These are phyloP conservation scores for Trypanosoma avium DNA, from an alignment of 208 protist genomes.

Conservation along the genomic window DNA sequence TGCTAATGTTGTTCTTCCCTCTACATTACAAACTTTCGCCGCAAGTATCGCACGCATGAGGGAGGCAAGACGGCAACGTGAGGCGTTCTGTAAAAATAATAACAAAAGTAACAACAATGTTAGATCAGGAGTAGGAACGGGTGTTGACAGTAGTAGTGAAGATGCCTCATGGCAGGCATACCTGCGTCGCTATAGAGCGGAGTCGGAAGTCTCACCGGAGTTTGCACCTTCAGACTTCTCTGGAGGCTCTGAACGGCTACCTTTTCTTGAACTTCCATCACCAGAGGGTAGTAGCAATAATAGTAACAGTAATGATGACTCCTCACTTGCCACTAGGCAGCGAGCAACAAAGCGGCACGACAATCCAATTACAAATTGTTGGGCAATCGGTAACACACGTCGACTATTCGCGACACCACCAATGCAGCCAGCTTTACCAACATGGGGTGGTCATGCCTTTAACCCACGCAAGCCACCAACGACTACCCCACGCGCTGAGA, in stretches of 20 bases:
- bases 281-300: conserved; percentile 26
- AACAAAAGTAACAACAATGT: too few relatives aligned
- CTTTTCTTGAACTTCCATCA: conserved; percentile 57
- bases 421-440: conserved; percentile 24
- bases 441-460: conserved; percentile 60
- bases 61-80: conserved; percentile 31
- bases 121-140: too few relatives aligned
- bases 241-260: conserved; percentile 49
- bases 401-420: conserved; percentile 16
- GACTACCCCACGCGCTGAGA: background rate
- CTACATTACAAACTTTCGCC: conserved; percentile 53
- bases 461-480: conserved; percentile 12
- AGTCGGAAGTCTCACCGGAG: background rate
- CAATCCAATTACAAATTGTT: conserved; percentile 6
- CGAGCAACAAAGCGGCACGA: conserved; percentile 57
- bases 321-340: conserved; percentile 65
- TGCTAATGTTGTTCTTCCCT: conserved; percentile 49
- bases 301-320: conserved; percentile 38
- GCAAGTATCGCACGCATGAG: conserved; percentile 39
- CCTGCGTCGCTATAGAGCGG: conserved; percentile 39
- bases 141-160: conserved; percentile 12
- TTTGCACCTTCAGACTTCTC: conserved; percentile 44
- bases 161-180: conserved; percentile 78
- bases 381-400: conserved; percentile 12
- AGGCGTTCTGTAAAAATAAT: too few relatives aligned